phyloP scores from a whole-genome alignment of 768 basidiomycete genomes.

The Leucosporidium scottii region DNA sequence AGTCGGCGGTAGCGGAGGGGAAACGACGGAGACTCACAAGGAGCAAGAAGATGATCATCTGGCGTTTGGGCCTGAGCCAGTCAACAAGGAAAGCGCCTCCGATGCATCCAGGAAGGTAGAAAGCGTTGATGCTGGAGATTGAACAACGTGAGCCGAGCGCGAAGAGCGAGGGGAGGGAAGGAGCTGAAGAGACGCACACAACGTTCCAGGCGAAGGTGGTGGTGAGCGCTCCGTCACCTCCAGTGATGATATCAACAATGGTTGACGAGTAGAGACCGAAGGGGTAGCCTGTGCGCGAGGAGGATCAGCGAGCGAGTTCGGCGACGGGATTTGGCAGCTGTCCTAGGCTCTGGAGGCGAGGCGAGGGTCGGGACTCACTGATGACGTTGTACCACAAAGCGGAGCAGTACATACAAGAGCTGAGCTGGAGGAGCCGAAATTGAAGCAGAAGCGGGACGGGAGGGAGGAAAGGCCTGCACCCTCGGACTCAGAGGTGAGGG shows the following conservation, averaged over 20 bases:
- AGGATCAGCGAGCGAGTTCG: too few species aligned
- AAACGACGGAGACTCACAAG: not conserved
- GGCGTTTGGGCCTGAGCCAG: slow-evolving; percentile 61
- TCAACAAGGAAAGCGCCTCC: slow-evolving; percentile 44
- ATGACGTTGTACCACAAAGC: slow-evolving; percentile 39
- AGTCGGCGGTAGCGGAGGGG: too few species aligned
- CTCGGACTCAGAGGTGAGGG: too few species aligned
- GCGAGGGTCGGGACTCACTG: slow-evolving; percentile 19
- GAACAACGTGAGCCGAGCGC: slow-evolving; percentile 47
- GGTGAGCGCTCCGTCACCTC: slow-evolving; percentile 12
- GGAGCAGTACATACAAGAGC: too few species aligned
- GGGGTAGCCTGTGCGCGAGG: not conserved
- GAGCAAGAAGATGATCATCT: slow-evolving; percentile 29
- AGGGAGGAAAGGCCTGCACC: too few species aligned
- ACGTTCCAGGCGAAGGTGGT: slow-evolving; percentile 49
- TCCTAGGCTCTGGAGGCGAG: slow-evolving; percentile 86
- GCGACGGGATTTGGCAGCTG: too few species aligned
- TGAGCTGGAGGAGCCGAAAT: too few species aligned
- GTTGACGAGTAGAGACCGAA: not conserved
- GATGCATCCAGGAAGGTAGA: slow-evolving; percentile 58
- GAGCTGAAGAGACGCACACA: slow-evolving; percentile 53
- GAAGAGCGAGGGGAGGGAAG: slow-evolving; percentile 49
- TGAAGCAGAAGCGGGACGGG: too few species aligned
- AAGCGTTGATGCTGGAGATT: slow-evolving; percentile 30
- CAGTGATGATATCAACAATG: slow-evolving; percentile 31